These are phyloP conservation scores for Artemisia tridentata DNA, from an alignment of 129 eudicot species.

Conservation along the genomic window DNA sequence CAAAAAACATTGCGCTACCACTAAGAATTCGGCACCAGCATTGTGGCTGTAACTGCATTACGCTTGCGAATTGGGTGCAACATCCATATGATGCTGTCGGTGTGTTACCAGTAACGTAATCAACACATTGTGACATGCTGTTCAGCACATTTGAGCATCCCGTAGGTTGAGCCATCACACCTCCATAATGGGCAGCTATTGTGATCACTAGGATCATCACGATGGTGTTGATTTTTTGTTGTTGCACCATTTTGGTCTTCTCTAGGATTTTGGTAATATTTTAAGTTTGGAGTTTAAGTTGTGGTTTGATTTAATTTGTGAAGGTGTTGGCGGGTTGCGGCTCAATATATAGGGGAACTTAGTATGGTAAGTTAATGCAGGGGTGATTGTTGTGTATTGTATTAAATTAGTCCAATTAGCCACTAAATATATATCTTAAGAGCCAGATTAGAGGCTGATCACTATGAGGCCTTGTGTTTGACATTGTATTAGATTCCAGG, in stretches of 20 bases:
- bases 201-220: conserved; percentile 25
- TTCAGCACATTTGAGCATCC: conserved; percentile 30
- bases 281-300: background rate
- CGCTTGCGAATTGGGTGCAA: conserved; percentile 28
- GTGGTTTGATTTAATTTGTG: too few relatives aligned
- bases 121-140: conserved; percentile 34
- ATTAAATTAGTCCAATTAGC: too few relatives aligned
- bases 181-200: conserved; percentile 28
- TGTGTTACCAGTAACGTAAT: conserved; percentile 34
- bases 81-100: conserved; percentile 29
- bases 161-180: conserved; percentile 42
- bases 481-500: background rate
- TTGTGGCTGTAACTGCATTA: conserved; percentile 29
- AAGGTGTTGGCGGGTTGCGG: too few relatives aligned
- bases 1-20: conserved; percentile 29
- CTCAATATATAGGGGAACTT: too few relatives aligned
- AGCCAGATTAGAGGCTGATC: too few relatives aligned
- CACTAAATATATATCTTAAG: background rate
- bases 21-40: conserved; percentile 32
- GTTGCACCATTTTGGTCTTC: too few relatives aligned
- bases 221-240: conserved; percentile 4
- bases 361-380: too few relatives aligned
- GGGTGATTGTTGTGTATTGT: too few relatives aligned
- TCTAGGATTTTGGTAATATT: too few relatives aligned
- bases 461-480: background rate